phyloP scores from a whole-genome alignment of 768 basidiomycete genomes.

The Boletus subparvulus region DNA sequence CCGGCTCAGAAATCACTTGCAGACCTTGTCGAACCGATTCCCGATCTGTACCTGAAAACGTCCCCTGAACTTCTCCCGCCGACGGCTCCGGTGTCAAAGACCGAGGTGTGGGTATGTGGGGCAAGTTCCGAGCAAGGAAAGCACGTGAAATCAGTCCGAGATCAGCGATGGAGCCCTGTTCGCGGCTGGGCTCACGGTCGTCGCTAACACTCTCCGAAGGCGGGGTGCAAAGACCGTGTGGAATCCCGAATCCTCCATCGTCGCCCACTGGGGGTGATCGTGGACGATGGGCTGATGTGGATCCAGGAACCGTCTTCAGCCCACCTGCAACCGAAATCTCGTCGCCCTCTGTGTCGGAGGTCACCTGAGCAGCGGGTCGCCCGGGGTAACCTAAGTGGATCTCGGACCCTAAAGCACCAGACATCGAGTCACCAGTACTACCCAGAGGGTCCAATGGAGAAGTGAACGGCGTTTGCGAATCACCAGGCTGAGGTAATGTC shows the following conservation, averaged over 20 bases:
- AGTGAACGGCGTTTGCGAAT: neutral
- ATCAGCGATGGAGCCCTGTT: neutral
- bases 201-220: neutral
- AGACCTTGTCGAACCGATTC: neutral
- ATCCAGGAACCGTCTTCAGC: neutral
- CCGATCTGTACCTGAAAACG: no score
- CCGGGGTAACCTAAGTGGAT: neutral
- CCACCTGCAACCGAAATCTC: neutral
- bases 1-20: neutral
- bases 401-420: neutral
- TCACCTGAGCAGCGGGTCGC: neutral
- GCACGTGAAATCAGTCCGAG: neutral
- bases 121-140: neutral
- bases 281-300: neutral
- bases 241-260: neutral
- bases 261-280: neutral
- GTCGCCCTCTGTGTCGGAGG: neutral
- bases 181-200: neutral
- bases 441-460: neutral
- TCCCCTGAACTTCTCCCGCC: neutral
- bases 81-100: neutral
- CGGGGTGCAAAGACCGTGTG: conserved; percentile 8
- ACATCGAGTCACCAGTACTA: neutral
- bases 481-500: neutral
- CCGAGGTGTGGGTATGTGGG: conserved; percentile 6